These are phyloP conservation scores for Aspergillaceae sp. DNA, from an alignment of 2,329 filamentous ascomycete species.

Conservation along the genomic window DNA sequence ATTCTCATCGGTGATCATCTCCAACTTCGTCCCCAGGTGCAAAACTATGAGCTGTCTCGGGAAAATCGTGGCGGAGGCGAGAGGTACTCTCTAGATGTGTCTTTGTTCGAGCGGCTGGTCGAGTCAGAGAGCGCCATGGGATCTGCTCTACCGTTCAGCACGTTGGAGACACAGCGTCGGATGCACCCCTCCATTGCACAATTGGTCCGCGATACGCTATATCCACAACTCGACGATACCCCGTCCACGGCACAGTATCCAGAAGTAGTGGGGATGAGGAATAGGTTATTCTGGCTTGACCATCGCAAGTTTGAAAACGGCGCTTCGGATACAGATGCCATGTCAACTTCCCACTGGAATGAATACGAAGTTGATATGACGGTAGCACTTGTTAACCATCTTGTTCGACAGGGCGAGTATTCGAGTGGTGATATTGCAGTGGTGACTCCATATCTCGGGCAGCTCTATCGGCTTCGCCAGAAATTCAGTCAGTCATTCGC, in stretches of 20 bases:
- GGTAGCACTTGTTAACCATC: constrained; percentile 53
- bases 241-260: constrained; percentile 28
- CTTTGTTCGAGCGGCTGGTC: constrained; percentile 46
- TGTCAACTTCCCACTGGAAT: constrained; percentile 41
- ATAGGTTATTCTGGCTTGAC: constrained; percentile 46
- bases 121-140: constrained; percentile 11
- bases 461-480: constrained; percentile 41
- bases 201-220: constrained; percentile 51
- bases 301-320: constrained; percentile 36
- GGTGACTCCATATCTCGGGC: constrained; percentile 53
- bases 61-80: constrained; percentile 25
- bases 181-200: constrained; percentile 57
- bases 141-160: constrained; percentile 27
- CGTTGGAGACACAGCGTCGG: constrained; percentile 52
- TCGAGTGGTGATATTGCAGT: constrained; percentile 56
- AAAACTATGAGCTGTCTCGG: constrained; percentile 27
- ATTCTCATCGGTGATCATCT: constrained; percentile 40
- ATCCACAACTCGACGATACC: constrained; percentile 49
- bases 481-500: constrained; percentile 42
- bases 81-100: constrained; percentile 41
- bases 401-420: constrained; percentile 58
- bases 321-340: constrained; percentile 13
- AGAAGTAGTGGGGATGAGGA: constrained; percentile 40
- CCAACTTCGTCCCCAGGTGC: constrained; percentile 35
- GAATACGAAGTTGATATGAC: constrained; percentile 55